phyloP scores from a whole-genome alignment of 805 yeast species.

The Metschnikowia anglica region DNA sequence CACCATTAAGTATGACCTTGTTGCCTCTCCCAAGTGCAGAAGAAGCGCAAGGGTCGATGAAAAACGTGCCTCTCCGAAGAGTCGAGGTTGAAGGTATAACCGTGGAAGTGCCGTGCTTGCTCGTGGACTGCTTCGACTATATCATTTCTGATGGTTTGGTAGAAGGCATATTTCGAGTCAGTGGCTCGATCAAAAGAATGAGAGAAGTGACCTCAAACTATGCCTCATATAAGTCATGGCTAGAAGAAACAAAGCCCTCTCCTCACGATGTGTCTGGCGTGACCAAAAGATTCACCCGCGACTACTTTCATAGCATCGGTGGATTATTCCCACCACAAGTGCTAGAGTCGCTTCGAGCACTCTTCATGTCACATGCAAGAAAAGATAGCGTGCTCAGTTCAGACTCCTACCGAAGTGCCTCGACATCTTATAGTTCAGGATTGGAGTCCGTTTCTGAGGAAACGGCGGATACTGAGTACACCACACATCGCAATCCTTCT shows the following conservation, averaged over 20 bases:
- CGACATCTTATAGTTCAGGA: constrained; percentile 13
- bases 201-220: constrained; percentile 22
- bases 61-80: constrained; percentile 4
- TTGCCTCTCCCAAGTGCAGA: background rate
- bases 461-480: constrained; percentile 9
- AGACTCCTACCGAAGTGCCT: constrained; percentile 13
- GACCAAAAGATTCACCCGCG: constrained; percentile 25
- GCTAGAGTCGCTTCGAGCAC: constrained; percentile 9
- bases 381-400: constrained; percentile 9
- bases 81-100: constrained; percentile 6
- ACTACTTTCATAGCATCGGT: constrained; percentile 16
- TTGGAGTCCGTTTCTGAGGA: constrained; percentile 12
- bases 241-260: constrained; percentile 17
- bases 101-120: constrained; percentile 13
- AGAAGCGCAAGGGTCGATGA: background rate
- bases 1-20: background rate
- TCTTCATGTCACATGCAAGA: constrained; percentile 8
- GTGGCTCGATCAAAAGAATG: constrained; percentile 31
- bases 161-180: constrained; percentile 34
- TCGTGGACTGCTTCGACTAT: constrained; percentile 24
- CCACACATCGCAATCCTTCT: constrained; percentile 5
- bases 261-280: constrained; percentile 32
- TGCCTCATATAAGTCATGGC: constrained; percentile 21
- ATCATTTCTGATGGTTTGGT: constrained; percentile 21
- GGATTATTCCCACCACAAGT: constrained; percentile 14